Percentiles rank a stretch among this genome's conserved stretches.
phyloP scores from a whole-genome alignment of 352 stramenopile genomes.

The Pythium scleroteichum region DNA sequence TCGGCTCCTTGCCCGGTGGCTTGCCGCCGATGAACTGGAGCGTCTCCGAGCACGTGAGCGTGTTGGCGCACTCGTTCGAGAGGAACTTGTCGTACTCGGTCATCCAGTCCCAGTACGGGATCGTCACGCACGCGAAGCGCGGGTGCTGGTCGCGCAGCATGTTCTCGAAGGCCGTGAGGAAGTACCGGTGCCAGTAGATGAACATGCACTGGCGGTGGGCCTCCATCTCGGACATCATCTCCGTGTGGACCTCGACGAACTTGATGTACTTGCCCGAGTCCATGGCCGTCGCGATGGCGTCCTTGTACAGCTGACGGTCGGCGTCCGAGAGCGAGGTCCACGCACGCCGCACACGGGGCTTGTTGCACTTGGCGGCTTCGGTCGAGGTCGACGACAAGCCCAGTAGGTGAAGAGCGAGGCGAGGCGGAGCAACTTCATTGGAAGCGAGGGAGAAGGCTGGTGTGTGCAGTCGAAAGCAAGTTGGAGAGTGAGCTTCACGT shows the following conservation, averaged over 20 bases:
- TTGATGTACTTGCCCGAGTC: constrained; percentile 31
- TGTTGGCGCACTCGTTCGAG: constrained; percentile 39
- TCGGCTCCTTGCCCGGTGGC: constrained; percentile 5
- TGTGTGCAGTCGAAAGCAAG: too few species aligned
- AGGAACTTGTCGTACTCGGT: constrained; percentile 41
- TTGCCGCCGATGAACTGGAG: constrained; percentile 42
- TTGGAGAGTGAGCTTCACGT: too few species aligned
- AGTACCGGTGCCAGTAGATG: constrained; percentile 77
- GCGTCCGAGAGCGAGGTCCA: too few species aligned
- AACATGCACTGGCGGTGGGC: constrained; percentile 67
- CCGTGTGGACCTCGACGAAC: constrained; percentile 36
- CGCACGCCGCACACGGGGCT: too few species aligned
- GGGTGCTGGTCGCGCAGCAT: constrained; percentile 67
- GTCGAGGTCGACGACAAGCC: too few species aligned
- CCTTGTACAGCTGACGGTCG: too few species aligned
- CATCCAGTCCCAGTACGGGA: constrained; percentile 84
- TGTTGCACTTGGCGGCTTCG: too few species aligned
- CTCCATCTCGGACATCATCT: constrained; percentile 31
- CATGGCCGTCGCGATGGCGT: too few species aligned
- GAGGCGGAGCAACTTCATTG: too few species aligned
- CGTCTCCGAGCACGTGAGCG: constrained; percentile 49
- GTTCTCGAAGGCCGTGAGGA: constrained; percentile 76
- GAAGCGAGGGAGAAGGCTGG: too few species aligned
- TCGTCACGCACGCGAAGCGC: constrained; percentile 62
- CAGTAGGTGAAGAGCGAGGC: too few species aligned